Conservation (phyloP, 2,329 filamentous ascomycete genomes). For the Herpotrichia juniperi region DNA sequence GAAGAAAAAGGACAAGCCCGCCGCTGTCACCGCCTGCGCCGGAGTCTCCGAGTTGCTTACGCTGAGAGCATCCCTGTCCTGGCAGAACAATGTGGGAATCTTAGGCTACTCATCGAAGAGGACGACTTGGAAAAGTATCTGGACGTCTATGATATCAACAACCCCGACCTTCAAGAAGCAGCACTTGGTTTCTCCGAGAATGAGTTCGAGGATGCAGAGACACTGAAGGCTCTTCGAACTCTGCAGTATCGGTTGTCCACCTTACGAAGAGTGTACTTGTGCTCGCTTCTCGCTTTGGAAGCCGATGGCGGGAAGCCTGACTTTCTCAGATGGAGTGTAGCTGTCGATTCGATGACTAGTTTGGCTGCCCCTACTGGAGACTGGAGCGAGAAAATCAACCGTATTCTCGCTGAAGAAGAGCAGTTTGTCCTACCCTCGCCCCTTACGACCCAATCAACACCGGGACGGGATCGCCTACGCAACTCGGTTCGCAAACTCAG, state of each 20-base stretch:
- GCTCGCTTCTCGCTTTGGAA: constrained; percentile 85
- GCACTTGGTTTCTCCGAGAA: constrained; percentile 62
- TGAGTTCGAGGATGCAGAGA: constrained; percentile 77
- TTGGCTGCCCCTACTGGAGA: constrained; percentile 67
- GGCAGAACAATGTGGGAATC: constrained; percentile 68
- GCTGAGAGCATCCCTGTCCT: constrained; percentile 74
- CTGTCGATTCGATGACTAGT: constrained; percentile 74
- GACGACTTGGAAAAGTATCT: constrained; percentile 90
- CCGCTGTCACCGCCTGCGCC: constrained; percentile 80
- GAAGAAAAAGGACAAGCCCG: constrained; percentile 81
- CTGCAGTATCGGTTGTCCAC: constrained; percentile 74
- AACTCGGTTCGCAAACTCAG: constrained; percentile 88
- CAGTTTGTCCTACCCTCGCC: constrained; percentile 59
- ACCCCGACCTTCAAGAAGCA: constrained; percentile 54
- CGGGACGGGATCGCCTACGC: constrained; percentile 82
- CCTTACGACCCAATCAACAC: constrained; percentile 67
- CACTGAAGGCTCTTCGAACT: constrained; percentile 76
- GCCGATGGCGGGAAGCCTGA: constrained; percentile 79
- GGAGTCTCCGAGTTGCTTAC: constrained; percentile 73
- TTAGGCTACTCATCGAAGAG: constrained; percentile 77
- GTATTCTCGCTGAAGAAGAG: constrained; percentile 79
- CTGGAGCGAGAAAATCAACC: constrained; percentile 69
- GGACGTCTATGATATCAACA: constrained; percentile 65
- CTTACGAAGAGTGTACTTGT: constrained; percentile 83
- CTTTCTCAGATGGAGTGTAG: constrained; percentile 77